Evolutionary conservation across 225 moss, liverwort and hornwort genomes (phyloP), one percentile per base, ranked within the genome.

Genomic region (Pseudisothecium myosuroides): DNA sequence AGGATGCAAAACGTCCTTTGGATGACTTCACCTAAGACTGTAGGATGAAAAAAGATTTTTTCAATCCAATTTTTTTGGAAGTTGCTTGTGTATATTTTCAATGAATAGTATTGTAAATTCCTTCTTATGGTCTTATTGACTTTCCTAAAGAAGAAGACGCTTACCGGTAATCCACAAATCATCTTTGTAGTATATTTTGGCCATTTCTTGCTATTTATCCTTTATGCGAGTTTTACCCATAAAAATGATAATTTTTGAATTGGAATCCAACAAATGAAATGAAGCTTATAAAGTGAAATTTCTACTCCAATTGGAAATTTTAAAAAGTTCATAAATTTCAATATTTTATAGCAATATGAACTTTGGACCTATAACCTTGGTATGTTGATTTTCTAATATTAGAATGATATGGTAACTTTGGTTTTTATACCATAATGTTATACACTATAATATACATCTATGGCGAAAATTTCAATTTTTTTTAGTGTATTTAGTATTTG

Each of bases 371-470:
- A 22, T 23, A 12, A n/a, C 6, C 12, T 39, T 69, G 19, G 11
- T 69, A 28, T 28, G 12, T 17, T 28, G 9, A 27, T 43, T 45
- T 72, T 72, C 0, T 27, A 41, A 73, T 45, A 45, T 28, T 45
- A 45, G 3, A 45, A 3, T 45, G 17, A 6, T 6, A 17, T 0
- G 0, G 0, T 43, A 16, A 73, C 5, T 41, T 41, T 43, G 14
- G 3, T 27, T 72, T 27, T 72, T 43, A 15, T 9, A 24, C 5
- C 14, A 72, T 14, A 28, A 9, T 28, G 1, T 16, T 16, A 43
- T 1, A 27, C 3, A 28, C 17, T 73, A 10, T 2, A 28, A 73
- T 28, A 10, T 45, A 16, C 9, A 45, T 28, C 16, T 73, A 45
- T 17, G 2, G 10, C 28, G 6, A 17, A 73, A 45, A 5, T 5